Evolutionary conservation across 1,139 yeast species (phyloP).

Genomic region (Lodderomyces jiufengensis): DNA sequence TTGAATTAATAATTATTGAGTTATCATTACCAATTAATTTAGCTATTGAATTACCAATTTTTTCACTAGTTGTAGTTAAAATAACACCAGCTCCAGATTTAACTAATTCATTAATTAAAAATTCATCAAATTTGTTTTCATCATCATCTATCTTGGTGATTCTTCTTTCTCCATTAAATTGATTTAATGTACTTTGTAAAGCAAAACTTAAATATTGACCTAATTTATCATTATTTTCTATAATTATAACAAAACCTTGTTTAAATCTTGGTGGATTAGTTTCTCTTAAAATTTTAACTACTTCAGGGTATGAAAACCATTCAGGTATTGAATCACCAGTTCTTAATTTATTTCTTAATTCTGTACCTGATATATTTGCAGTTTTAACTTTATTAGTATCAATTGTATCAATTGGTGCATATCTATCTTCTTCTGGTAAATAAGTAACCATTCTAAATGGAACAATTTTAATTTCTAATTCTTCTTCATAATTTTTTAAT

Average conservation of each 20-base stretch:
- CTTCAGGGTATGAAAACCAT: constrained; percentile 98
- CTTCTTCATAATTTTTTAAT: constrained; percentile 70
- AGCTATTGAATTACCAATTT: constrained; percentile 38
- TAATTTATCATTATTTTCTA: constrained; percentile 51
- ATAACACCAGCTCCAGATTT: constrained; percentile 91
- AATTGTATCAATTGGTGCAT: constrained; percentile 92
- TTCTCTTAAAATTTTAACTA: constrained; percentile 84
- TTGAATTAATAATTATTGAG: constrained; percentile 23
- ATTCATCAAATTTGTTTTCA: constrained; percentile 42
- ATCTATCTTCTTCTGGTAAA: constrained; percentile 91
- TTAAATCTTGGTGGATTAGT: constrained; percentile 87
- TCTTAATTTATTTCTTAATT: constrained; percentile 81
- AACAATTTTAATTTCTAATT: constrained; percentile 83
- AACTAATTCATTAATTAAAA: constrained; percentile 76
- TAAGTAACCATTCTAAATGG: constrained; percentile 98
- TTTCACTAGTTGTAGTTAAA: constrained; percentile 44
- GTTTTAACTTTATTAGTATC: constrained; percentile 71
- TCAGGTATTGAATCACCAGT: constrained; percentile 88
- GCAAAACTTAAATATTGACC: constrained; percentile 67
- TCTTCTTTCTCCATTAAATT: constrained; percentile 82
- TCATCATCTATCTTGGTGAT: constrained; percentile 62
- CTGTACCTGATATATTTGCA: constrained; percentile 92
- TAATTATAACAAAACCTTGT: constrained; percentile 80
- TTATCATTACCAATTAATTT: constrained; percentile 42
- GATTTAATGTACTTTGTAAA: constrained; percentile 84